Conservation (phyloP, 2,329 filamentous ascomycete genomes). For the Neonectria sp. region DNA sequence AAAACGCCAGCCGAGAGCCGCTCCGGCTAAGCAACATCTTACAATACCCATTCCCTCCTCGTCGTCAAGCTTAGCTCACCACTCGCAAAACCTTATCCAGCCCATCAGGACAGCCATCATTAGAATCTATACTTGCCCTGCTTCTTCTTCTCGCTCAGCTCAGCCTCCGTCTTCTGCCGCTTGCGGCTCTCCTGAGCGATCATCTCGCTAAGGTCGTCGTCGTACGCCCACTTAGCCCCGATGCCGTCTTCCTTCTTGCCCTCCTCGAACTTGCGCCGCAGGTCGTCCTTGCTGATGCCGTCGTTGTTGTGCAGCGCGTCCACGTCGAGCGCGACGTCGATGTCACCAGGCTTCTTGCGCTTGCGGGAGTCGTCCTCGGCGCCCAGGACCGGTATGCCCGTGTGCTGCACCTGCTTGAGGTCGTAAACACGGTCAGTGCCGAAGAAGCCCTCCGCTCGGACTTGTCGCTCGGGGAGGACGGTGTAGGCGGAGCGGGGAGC, state of each 20-base stretch:
- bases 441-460: constrained; percentile 92
- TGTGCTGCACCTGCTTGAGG: constrained; percentile 69
- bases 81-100: neutral
- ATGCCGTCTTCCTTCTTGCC: constrained; percentile 75
- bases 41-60: constrained; percentile 31
- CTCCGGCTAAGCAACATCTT: constrained; percentile 29
- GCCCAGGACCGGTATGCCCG: constrained; percentile 81
- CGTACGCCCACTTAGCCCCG: constrained; percentile 79
- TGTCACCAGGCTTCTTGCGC: constrained; percentile 95
- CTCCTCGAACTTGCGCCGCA: constrained; percentile 85
- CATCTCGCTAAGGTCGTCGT: constrained; percentile 95
- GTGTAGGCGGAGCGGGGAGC: constrained; percentile 87
- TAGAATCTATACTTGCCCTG: constrained; percentile 68
- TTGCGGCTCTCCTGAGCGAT: constrained; percentile 95
- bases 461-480: constrained; percentile 89
- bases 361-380: constrained; percentile 84
- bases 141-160: constrained; percentile 78
- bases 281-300: constrained; percentile 86
- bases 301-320: constrained; percentile 83
- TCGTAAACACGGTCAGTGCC: constrained; percentile 96
- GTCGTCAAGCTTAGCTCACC: constrained; percentile 9
- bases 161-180: constrained; percentile 89
- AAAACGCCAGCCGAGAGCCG: constrained; percentile 43
- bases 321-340: constrained; percentile 92
- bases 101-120: constrained; percentile 17